phyloP scores from a whole-genome alignment of 2,329 filamentous ascomycete species.

The Akanthomyces dipterigenus region DNA sequence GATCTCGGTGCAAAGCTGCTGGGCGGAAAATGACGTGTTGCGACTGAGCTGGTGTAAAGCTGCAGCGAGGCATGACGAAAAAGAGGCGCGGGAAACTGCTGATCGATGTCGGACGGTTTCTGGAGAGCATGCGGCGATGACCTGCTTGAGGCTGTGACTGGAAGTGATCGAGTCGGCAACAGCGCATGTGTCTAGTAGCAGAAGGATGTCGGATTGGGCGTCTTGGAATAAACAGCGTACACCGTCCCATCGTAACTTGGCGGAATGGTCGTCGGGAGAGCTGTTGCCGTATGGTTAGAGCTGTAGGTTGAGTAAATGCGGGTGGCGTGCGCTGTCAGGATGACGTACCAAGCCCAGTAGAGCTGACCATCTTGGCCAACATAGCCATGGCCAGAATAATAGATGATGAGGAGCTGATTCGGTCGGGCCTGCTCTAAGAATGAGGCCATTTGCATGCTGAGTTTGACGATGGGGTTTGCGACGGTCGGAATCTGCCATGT shows the following conservation, averaged over 20 bases:
- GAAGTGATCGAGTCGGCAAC: constrained; percentile 45
- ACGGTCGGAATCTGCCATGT: constrained; percentile 55
- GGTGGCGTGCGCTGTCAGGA: neutral
- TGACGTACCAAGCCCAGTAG: constrained; percentile 57
- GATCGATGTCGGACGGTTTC: constrained; percentile 27
- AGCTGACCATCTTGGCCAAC: constrained; percentile 51
- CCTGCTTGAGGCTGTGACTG: constrained; percentile 53
- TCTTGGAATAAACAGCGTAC: constrained; percentile 57
- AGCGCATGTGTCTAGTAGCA: constrained; percentile 57
- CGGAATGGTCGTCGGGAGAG: constrained; percentile 44
- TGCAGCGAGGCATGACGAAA: constrained; percentile 50
- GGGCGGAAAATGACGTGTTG: constrained; percentile 44
- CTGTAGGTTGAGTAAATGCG: constrained; percentile 13
- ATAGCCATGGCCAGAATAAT: constrained; percentile 57
- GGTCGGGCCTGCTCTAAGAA: constrained; percentile 52
- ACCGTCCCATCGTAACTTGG: constrained; percentile 57
- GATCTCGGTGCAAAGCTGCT: constrained; percentile 52
- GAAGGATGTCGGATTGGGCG: constrained; percentile 54
- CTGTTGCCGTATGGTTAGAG: constrained; percentile 47
- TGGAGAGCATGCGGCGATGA: constrained; percentile 51
- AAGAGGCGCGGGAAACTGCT: constrained; percentile 41
- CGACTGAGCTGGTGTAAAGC: constrained; percentile 48
- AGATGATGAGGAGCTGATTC: constrained; percentile 57
- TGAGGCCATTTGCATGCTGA: constrained; percentile 52
- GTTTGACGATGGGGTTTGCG: constrained; percentile 53